phyloP scores from a whole-genome alignment of 441 rosid genomes.

The Breynia disticha region DNA sequence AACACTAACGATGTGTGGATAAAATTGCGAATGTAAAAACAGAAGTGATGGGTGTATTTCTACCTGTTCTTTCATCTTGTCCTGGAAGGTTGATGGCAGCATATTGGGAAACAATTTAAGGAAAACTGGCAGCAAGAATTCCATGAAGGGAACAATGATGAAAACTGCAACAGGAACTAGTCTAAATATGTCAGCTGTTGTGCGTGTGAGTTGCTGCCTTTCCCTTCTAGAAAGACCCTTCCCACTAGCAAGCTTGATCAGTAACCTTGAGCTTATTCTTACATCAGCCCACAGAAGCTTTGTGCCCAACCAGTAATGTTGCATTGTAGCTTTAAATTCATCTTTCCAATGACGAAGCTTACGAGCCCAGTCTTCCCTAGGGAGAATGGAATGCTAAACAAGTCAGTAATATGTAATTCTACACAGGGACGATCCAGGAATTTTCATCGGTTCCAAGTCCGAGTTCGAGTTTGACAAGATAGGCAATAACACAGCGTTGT shows the following conservation, averaged over 20 bases:
- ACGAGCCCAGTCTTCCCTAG: conserved; percentile 26
- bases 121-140: conserved; percentile 74
- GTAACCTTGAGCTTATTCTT: conserved; percentile 74
- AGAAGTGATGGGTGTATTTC: neutral
- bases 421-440: too few relatives aligned
- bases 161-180: conserved; percentile 88
- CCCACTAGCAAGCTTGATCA: conserved; percentile 73
- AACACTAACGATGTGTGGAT: neutral
- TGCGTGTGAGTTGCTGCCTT: conserved; percentile 77
- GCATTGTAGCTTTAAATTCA: conserved; percentile 32
- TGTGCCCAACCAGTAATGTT: conserved; percentile 90
- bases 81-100: conserved; percentile 98
- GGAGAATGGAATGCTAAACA: neutral
- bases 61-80: conserved; percentile 99
- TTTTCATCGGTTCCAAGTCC: too few relatives aligned
- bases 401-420: neutral
- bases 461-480: too few relatives aligned
- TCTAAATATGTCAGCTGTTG: conserved; percentile 88
- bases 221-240: conserved; percentile 87
- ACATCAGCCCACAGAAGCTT: conserved; percentile 89
- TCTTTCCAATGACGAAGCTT: conserved; percentile 27
- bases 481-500: too few relatives aligned
- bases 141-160: conserved; percentile 85
- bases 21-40: neutral
- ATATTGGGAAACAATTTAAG: conserved; percentile 85